phyloP scores from a whole-genome alignment of 805 yeast species.

The Lachancea kluyveri region DNA sequence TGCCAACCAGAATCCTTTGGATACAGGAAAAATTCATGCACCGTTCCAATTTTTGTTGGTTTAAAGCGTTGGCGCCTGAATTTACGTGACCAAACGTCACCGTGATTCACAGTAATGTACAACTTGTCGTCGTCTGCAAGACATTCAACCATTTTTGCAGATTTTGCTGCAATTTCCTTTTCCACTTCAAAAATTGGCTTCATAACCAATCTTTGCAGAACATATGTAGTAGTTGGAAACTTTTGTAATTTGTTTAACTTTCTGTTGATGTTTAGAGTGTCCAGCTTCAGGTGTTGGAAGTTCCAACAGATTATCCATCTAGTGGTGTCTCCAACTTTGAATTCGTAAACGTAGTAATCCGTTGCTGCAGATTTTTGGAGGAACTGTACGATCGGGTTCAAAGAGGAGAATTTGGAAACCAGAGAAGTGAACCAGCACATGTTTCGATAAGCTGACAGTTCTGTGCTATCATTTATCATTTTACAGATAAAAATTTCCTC shows the following conservation, averaged over 20 bases:
- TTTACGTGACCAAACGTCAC: conserved; percentile 28
- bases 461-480: no score
- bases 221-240: not conserved
- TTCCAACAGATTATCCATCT: conserved; percentile 39
- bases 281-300: conserved; percentile 11
- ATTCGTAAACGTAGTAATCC: conserved; percentile 29
- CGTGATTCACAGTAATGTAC: not conserved
- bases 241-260: not conserved
- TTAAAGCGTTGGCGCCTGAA: conserved; percentile 16
- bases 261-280: not conserved
- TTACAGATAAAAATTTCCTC: no score
- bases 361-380: no score
- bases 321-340: conserved; percentile 25
- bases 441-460: no score
- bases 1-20: conserved; percentile 2
- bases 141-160: no score
- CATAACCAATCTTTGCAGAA: no score
- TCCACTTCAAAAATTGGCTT: conserved; percentile 1
- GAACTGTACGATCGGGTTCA: no score
- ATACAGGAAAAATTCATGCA: conserved; percentile 1
- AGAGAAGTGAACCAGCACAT: no score
- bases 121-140: no score
- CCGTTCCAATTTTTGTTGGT: not conserved
- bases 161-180: not conserved
- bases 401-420: no score